Evolutionary conservation across 805 yeast genomes (phyloP), one percentile per base, ranked within the genome.

Genomic region (Saturnispora dispora): DNA sequence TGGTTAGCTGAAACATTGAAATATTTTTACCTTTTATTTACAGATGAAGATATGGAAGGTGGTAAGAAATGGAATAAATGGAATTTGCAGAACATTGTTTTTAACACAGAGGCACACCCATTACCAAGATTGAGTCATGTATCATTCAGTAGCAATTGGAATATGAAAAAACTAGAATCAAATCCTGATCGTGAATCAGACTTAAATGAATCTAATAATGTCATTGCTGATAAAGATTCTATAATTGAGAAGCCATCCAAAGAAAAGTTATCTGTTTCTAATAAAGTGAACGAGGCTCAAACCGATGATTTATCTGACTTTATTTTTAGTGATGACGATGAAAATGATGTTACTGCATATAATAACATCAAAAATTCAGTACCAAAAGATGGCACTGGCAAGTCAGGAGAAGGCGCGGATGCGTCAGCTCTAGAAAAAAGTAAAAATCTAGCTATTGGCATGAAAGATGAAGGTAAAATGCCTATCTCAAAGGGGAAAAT

Each of bases 1-100:
- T 90, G 97, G 97, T 73, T 87, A 47, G 90, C 96, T 2, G 96
- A 90, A 65, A 90, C 97, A 3, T 75, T 90, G 63, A 90, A 90
- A 67, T 90, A 89, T 67, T 71, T 89, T 40, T 87, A 87, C 61
- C 68, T 88, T 52, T 70, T 88, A 55, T 88, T 88, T 67, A 93
- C 86, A 57, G 85, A 81, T 53, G 58, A 59, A 35, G 54, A 53
- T 18, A 52, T 46, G 22, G 57, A 59, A 37, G 52, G 52, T 10
- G 58, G 55, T 36, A 35, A 35, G 30, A 51, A 58, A 11, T 73
- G 74, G 17, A 72, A 76, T 55, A 74, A 79, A 51, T 68, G 85
- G 56, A 88, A 90, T 30, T 70, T 89, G 58, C 78, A 78, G 45
- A 69, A 81, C 52, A 76, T 82, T 50, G 88, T 90, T 5, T 88